Evolutionary conservation across 2,329 filamentous ascomycete species (phyloP).

Genomic region (Colletotrichum lupini): DNA sequence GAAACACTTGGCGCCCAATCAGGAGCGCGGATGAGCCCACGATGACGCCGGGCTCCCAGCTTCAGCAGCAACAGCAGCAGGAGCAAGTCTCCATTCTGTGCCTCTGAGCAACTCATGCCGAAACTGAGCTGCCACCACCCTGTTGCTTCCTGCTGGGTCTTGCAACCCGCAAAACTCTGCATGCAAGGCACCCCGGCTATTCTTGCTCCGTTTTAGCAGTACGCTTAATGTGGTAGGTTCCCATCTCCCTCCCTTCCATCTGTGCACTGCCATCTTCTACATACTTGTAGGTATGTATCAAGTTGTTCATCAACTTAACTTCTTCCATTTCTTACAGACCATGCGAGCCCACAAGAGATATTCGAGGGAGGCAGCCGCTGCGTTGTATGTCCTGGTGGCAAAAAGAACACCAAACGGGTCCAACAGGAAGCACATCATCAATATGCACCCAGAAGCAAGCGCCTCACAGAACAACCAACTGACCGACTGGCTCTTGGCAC

Average conservation of each 20-base stretch:
- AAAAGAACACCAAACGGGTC: neutral
- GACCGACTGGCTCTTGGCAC: slow-evolving; percentile 20
- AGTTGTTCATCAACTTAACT: neutral
- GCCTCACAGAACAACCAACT: neutral
- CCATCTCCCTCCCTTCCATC: neutral
- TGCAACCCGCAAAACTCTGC: slow-evolving; percentile 23
- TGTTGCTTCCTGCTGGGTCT: neutral
- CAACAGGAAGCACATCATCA: neutral
- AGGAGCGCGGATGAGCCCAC: slow-evolving; percentile 1
- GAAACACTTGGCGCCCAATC: slow-evolving; percentile 12
- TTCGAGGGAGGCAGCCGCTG: neutral
- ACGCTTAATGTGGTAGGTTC: neutral
- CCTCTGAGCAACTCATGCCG: slow-evolving; percentile 17
- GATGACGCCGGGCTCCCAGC: slow-evolving; percentile 15
- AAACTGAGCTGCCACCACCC: neutral
- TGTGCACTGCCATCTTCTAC: neutral
- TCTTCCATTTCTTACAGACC: neutral
- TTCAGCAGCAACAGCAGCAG: too few relatives aligned
- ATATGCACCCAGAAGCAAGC: neutral
- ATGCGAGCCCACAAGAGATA: neutral
- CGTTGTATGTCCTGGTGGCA: neutral
- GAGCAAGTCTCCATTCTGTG: neutral
- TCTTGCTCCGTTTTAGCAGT: slow-evolving; percentile 5
- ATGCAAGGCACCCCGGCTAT: slow-evolving; percentile 32
- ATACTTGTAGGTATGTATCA: neutral